phyloP scores from a whole-genome alignment of 495 filamentous ascomycete species.

The Massariosphaeria phaeospora region DNA sequence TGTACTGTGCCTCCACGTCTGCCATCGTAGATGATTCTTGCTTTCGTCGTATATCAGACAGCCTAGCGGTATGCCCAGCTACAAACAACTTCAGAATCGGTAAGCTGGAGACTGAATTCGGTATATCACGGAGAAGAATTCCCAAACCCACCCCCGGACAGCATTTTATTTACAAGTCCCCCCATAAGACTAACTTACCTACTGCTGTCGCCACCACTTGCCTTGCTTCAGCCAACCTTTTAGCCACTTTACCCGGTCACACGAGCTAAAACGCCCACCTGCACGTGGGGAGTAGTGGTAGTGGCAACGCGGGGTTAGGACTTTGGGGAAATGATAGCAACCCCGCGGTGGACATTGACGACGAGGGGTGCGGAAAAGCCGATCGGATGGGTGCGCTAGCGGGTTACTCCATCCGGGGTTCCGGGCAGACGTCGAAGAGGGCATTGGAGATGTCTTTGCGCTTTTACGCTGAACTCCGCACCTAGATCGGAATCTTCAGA shows the following conservation, averaged over 20 bases:
- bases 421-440: too few species aligned
- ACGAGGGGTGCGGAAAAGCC: too few species aligned
- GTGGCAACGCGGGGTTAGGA: too few species aligned
- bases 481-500: too few species aligned
- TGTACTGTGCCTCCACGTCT: constrained; percentile 11
- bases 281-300: neutral
- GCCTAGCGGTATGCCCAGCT: neutral
- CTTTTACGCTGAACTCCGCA: too few species aligned
- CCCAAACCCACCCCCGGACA: neutral
- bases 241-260: constrained; percentile 9
- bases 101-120: neutral
- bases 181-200: neutral
- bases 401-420: too few species aligned
- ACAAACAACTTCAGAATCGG: neutral
- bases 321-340: too few species aligned
- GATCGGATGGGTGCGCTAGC: too few species aligned
- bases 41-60: neutral
- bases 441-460: too few species aligned
- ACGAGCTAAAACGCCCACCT: neutral
- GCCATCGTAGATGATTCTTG: neutral
- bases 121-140: neutral
- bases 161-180: neutral
- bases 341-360: too few species aligned
- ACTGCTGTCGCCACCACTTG: neutral
- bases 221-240: neutral